Base-by-base conservation (phyloP, 139 green algal genomes). In the Parachlorella kessleri region DNA sequence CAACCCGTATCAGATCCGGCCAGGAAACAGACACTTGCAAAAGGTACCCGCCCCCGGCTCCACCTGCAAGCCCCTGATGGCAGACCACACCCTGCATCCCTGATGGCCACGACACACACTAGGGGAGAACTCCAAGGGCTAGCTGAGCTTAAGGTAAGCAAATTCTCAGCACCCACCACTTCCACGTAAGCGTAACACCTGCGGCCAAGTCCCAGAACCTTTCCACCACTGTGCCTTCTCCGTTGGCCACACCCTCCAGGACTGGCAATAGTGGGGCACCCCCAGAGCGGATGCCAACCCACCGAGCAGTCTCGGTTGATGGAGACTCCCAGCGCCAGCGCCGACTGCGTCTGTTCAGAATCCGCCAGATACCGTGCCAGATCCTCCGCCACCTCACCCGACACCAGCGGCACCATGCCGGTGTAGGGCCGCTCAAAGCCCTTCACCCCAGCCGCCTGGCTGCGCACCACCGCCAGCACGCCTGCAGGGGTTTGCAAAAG, bases 351-450 rank as follows among this genome's bases (percentile, higher is more conserved):
- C 82, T 95, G 91, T 81, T 96, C 92, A 38, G 38, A 83, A 23
- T 94, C 88, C 4, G 68, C 88, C 79, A 98, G 78, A 85, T 98
- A 98, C 39, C 81, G 84, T 0, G 95, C 92, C 28, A 98, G 78
- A 88, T 98, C 95, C 75, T 98, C 94, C 2, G 90, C 95, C 18
- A 98, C 77, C 84, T 97, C 93, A 71, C 89, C 87, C 32, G 53
- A 81, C 21, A 35, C 32, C 65, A 98, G 94, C 21, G 83, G 82
- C 39, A 94, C 84, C 75, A 90, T 90, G 10, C 94, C 92, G 21
- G 89, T 93, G 83, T 92, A 95, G 37, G 82, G 82, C 64, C 63
- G 55, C 55, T 81, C 73, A 42, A 54, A 87, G 21, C 82, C 76
- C 30, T 65, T 69, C 8, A 32, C 30, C n/a, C 69, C 54, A 65